A percentile compares a stretch with the other conserved stretches of the same genome.
Evolutionary conservation across 192 early-diverging fungal species (phyloP).

Genomic region (Podila epicladia): DNA sequence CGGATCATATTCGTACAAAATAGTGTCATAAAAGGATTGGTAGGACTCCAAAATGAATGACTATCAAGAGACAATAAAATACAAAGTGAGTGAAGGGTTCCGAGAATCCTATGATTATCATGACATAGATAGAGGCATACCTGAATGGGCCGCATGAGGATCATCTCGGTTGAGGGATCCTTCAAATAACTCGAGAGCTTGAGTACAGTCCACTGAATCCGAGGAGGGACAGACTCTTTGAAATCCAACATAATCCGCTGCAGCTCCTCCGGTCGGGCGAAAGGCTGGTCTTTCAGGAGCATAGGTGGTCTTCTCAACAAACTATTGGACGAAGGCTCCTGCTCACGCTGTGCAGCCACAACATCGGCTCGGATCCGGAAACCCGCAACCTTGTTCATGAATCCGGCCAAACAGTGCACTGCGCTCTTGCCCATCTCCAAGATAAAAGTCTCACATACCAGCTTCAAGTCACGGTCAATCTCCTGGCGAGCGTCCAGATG

Average conservation of each 20-base stretch:
- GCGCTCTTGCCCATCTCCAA: constrained; percentile 68
- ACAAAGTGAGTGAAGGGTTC: background rate
- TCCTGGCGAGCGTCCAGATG: constrained; percentile 60
- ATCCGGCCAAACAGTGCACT: constrained; percentile 70
- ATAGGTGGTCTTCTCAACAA: constrained; percentile 36
- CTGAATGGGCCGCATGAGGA: constrained; percentile 76
- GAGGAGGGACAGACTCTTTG: constrained; percentile 57
- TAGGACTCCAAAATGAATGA: constrained; percentile 59
- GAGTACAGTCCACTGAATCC: constrained; percentile 60
- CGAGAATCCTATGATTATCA: background rate
- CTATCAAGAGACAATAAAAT: constrained; percentile 22
- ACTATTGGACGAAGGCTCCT: constrained; percentile 12
- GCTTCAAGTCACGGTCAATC: constrained; percentile 75
- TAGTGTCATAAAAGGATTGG: constrained; percentile 58
- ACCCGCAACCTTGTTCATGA: constrained; percentile 75
- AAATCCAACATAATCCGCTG: constrained; percentile 56
- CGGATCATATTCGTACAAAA: constrained; percentile 51
- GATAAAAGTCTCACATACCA: constrained; percentile 82
- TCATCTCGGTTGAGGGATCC: constrained; percentile 78
- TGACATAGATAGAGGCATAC: constrained; percentile 38
- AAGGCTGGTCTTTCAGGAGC: constrained; percentile 56
- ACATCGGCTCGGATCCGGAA: constrained; percentile 58
- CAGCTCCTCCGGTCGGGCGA: constrained; percentile 54
- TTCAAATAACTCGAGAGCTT: constrained; percentile 79
- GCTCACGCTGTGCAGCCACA: constrained; percentile 42